Conservation (phyloP, 192 early-diverging fungal species). For the Anaeromyces robustus region DNA sequence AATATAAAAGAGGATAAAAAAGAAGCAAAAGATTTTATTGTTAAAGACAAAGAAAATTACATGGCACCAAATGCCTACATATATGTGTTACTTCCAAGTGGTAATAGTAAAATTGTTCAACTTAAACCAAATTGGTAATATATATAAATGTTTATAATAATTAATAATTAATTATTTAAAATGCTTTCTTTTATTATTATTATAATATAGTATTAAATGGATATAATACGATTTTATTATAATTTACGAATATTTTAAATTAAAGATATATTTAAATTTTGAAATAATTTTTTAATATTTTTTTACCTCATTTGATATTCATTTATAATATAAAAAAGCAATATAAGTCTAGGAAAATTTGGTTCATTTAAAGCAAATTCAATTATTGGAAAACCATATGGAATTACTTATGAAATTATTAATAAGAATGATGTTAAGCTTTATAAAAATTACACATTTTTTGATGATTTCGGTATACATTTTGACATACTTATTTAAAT, state of each 20-base stretch:
- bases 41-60: neutral
- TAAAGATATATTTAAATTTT: too few species aligned
- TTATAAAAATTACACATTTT: conserved; percentile 1
- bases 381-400: conserved; percentile 69
- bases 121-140: conserved; percentile 37
- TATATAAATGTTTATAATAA: too few species aligned
- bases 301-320: too few species aligned
- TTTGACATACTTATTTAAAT: neutral
- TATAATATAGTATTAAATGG: too few species aligned
- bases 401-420: conserved; percentile 67
- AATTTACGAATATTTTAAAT: too few species aligned
- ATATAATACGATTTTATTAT: too few species aligned
- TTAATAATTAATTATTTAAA: neutral
- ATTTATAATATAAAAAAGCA: neutral
- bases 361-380: conserved; percentile 63
- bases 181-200: too few species aligned
- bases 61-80: neutral
- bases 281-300: too few species aligned
- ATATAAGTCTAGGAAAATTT: conserved; percentile 64
- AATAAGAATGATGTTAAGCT: conserved; percentile 17
- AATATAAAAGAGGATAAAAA: neutral
- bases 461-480: conserved; percentile 7
- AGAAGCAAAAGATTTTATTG: neutral
- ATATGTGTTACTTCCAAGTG: conserved; percentile 37
- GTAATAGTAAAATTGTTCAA: conserved; percentile 61